phyloP scores from a whole-genome alignment of 352 stramenopile genomes.

The Phytophthora cactorum region DNA sequence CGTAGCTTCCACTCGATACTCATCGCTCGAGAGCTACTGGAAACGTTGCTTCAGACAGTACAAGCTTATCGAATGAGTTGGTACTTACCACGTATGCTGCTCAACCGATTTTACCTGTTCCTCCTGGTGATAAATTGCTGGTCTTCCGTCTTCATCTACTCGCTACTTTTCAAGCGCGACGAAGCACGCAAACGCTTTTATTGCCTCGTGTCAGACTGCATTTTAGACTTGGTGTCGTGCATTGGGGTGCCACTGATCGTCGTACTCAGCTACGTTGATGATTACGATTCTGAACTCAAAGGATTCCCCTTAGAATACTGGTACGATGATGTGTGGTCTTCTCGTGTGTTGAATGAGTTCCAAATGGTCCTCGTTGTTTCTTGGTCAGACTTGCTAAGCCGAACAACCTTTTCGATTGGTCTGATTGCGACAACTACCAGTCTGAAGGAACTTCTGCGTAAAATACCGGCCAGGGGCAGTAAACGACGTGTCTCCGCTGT shows the following conservation, averaged over 20 bases:
- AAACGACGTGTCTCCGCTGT: neutral
- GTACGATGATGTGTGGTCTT: conserved; percentile 39
- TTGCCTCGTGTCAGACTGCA: conserved; percentile 30
- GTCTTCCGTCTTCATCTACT: conserved; percentile 15
- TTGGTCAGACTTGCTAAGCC: conserved; percentile 29
- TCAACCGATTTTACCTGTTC: conserved; percentile 33
- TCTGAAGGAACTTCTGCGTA: conserved; percentile 21
- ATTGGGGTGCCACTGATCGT: conserved; percentile 32
- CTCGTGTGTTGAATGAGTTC: conserved; percentile 29
- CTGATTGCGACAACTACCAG: conserved; percentile 8
- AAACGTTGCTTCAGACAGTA: conserved; percentile 35
- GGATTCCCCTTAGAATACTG: conserved; percentile 33
- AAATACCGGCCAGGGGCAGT: neutral
- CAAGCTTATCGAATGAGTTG: conserved; percentile 47
- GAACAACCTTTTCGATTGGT: conserved; percentile 29
- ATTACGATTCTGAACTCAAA: conserved; percentile 16
- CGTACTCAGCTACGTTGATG: conserved; percentile 20
- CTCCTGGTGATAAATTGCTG: conserved; percentile 37
- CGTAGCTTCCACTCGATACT: conserved; percentile 28
- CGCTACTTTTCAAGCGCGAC: conserved; percentile 7
- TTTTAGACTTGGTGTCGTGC: conserved; percentile 39
- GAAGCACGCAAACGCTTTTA: conserved; percentile 31
- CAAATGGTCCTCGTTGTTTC: conserved; percentile 37
- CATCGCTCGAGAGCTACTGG: conserved; percentile 24
- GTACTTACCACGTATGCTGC: conserved; percentile 18